phyloP scores from a whole-genome alignment of 2,329 filamentous ascomycete genomes.

The Neocucurbitaria cava region DNA sequence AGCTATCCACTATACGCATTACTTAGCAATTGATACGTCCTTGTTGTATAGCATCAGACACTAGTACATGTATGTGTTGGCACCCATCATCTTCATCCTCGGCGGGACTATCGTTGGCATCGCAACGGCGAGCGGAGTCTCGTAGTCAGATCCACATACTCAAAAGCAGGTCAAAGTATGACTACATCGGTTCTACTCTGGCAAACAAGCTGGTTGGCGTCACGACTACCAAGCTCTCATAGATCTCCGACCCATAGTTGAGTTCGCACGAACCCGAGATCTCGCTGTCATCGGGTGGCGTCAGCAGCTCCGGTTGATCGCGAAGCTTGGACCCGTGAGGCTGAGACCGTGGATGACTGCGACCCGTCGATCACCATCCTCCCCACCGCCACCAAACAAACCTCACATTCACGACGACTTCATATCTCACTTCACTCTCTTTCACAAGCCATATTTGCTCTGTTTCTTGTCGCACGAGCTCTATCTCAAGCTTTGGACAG shows the following conservation, averaged over 20 bases:
- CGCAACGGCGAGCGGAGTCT: background rate
- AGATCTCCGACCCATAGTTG: background rate
- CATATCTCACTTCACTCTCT: conserved; percentile 11
- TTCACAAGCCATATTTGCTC: conserved; percentile 6
- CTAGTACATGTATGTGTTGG: background rate
- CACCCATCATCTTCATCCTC: background rate
- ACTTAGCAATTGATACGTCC: background rate
- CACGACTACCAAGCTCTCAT: background rate
- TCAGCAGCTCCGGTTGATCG: conserved; percentile 15
- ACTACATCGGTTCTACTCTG: background rate
- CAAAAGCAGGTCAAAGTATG: background rate
- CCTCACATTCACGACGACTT: too few relatives aligned
- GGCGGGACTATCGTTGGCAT: background rate
- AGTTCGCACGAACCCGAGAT: background rate
- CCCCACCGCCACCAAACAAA: conserved; percentile 22
- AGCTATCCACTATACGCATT: background rate
- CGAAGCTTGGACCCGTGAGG: conserved; percentile 18
- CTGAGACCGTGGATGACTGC: conserved; percentile 12
- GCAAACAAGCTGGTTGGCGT: background rate
- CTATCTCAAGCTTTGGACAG: conserved; percentile 14
- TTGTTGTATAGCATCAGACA: background rate
- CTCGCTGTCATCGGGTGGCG: conserved; percentile 3
- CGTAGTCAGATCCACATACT: background rate
- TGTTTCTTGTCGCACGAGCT: conserved; percentile 8
- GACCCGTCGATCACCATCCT: conserved; percentile 16